Evolutionary conservation across 768 basidiomycete genomes (phyloP).

Genomic region (Amanita molliuscula): DNA sequence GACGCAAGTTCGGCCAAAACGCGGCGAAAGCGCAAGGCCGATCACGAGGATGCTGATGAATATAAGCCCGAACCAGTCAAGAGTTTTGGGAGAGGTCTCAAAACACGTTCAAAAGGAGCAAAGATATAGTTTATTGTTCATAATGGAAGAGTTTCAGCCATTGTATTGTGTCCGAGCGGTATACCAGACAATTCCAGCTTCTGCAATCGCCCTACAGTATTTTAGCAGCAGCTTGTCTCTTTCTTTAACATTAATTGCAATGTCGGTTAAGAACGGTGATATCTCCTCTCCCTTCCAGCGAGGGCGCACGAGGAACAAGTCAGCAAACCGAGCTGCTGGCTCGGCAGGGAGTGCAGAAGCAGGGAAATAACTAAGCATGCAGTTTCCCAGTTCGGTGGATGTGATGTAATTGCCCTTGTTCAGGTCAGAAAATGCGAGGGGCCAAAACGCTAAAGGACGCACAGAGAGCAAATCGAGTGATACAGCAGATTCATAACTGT

Average conservation of each 20-base stretch:
- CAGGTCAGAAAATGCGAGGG: neutral
- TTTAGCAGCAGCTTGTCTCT: conserved; percentile 82
- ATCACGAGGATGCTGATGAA: conserved; percentile 31
- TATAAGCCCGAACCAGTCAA: conserved; percentile 36
- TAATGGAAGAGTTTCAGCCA: conserved; percentile 12
- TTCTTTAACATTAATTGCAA: conserved; percentile 78
- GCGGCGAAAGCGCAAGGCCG: conserved; percentile 22
- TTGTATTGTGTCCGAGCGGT: conserved; percentile 58
- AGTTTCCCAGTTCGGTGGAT: conserved; percentile 24
- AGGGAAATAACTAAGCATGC: conserved; percentile 61
- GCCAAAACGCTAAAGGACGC: conserved; percentile 5
- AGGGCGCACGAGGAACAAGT: conserved; percentile 74
- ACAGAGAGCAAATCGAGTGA: conserved; percentile 64
- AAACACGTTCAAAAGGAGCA: conserved; percentile 30
- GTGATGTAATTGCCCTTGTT: conserved; percentile 68
- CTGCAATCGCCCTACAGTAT: conserved; percentile 71
- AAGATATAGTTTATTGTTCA: conserved; percentile 7
- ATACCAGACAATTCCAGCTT: conserved; percentile 61
- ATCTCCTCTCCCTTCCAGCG: conserved; percentile 79
- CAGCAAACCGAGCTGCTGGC: conserved; percentile 72
- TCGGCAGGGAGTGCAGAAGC: conserved; percentile 63
- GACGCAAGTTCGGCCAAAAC: conserved; percentile 11
- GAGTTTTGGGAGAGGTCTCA: conserved; percentile 24
- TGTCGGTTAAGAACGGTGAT: conserved; percentile 68
- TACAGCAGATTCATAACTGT: conserved; percentile 58